A percentile compares a stretch with the other conserved stretches of the same genome.
Evolutionary conservation across 129 eudicot genomes (phyloP).

Genomic region (Escallonia rubra): DNA sequence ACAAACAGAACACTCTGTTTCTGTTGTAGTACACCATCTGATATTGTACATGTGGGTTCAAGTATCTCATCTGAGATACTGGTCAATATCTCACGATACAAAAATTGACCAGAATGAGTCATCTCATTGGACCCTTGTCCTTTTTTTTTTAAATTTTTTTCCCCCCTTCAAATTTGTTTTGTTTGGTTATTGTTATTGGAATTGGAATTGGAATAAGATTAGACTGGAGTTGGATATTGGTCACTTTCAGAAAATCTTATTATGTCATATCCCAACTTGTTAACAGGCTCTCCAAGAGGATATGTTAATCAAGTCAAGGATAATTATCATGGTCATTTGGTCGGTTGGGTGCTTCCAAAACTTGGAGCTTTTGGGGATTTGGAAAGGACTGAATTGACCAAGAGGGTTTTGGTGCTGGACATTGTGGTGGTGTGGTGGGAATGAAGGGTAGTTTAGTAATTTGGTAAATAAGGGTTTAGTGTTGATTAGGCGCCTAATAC

Average conservation of each 20-base stretch:
- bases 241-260: slow-evolving; percentile 9
- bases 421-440: neutral
- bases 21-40: too few species aligned
- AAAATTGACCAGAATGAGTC: neutral
- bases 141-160: neutral
- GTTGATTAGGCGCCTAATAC: slow-evolving; percentile 25
- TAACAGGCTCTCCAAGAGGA: neutral
- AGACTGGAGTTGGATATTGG: slow-evolving; percentile 19
- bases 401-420: neutral
- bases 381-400: neutral
- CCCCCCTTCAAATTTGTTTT: neutral
- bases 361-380: neutral
- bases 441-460: neutral
- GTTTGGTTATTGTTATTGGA: neutral
- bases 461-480: neutral
- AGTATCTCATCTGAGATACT: neutral
- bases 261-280: slow-evolving; percentile 1
- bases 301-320: neutral
- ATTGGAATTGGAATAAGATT: slow-evolving; percentile 1
- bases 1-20: too few species aligned
- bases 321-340: neutral
- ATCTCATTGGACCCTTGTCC: neutral
- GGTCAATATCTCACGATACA: slow-evolving; percentile 1
- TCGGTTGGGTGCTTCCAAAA: neutral
- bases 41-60: neutral